Conservation (phyloP, 75 land plant species). For the Gnetum montanum region DNA sequence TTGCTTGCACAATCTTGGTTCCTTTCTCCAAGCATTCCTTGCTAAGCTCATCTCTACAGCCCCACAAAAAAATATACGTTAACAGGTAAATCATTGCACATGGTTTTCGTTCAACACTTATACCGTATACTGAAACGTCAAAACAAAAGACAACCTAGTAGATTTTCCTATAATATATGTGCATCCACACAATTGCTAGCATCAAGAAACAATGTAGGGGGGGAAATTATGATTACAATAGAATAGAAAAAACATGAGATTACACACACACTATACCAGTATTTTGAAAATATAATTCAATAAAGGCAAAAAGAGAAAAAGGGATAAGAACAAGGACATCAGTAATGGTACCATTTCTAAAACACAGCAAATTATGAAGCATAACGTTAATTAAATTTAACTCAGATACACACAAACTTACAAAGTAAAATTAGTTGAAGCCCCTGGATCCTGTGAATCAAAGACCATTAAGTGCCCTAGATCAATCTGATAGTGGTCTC, state of each 20-base stretch:
- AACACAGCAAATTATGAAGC: no score
- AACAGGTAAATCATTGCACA: no score
- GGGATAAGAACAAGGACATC: no score
- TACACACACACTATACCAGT: background rate
- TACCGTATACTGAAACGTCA: no score
- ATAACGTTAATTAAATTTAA: no score
- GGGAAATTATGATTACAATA: background rate
- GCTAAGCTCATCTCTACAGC: constrained; percentile 42
- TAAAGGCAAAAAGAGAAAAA: background rate
- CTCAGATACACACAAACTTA: constrained; percentile 7
- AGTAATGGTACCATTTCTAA: no score
- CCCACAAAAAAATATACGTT: no score
- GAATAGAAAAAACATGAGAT: background rate
- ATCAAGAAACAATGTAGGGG: background rate
- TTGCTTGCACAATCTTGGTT: constrained; percentile 50
- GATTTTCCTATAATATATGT: no score
- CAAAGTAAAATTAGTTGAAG: constrained; percentile 45
- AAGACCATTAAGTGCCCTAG: constrained; percentile 70
- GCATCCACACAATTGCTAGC: no score
- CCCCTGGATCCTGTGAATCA: constrained; percentile 41
- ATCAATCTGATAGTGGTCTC: constrained; percentile 33
- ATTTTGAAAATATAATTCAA: background rate
- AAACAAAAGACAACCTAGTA: no score
- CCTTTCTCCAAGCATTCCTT: constrained; percentile 57
- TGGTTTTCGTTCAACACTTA: no score